Evolutionary conservation across 2,329 filamentous ascomycete species (phyloP).

Genomic region (Coniochaeta pulveracea): DNA sequence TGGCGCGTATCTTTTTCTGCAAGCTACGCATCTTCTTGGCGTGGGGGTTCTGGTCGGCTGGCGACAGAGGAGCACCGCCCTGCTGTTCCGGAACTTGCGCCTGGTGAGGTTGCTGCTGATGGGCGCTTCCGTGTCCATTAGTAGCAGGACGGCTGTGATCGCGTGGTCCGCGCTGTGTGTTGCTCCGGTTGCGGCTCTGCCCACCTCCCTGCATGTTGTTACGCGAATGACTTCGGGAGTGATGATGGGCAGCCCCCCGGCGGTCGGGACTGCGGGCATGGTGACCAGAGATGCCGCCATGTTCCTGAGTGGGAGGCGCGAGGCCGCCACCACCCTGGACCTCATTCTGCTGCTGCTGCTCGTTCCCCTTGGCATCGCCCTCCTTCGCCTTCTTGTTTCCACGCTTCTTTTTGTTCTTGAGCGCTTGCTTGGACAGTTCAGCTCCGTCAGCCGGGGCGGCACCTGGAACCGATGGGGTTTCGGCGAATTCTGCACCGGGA

Average conservation of each 20-base stretch:
- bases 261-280: slow-evolving; percentile 58
- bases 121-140: slow-evolving; percentile 19
- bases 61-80: slow-evolving; percentile 25
- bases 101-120: slow-evolving; percentile 3
- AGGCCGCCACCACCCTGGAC: slow-evolving; percentile 29
- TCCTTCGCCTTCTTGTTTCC: slow-evolving; percentile 84
- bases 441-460: slow-evolving; percentile 59
- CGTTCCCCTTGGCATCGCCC: slow-evolving; percentile 43
- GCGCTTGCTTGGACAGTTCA: slow-evolving; percentile 70
- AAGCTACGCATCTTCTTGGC: slow-evolving; percentile 92
- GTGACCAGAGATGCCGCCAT: slow-evolving; percentile 30
- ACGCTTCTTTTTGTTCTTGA: slow-evolving; percentile 99
- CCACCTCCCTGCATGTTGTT: slow-evolving; percentile 26
- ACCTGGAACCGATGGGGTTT: slow-evolving; percentile 49
- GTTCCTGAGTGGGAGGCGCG: slow-evolving; percentile 31
- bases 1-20: slow-evolving; percentile 94
- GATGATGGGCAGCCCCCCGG: slow-evolving; percentile 34
- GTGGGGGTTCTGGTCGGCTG: slow-evolving; percentile 48
- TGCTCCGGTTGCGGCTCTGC: slow-evolving; percentile 39
- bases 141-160: slow-evolving; percentile 15
- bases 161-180: slow-evolving; percentile 29
- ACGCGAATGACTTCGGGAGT: slow-evolving; percentile 40
- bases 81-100: slow-evolving; percentile 25
- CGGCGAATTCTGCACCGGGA: slow-evolving; percentile 71
- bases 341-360: slow-evolving; percentile 14